Evolutionary conservation across 352 stramenopile genomes (phyloP).

Genomic region (Phytophthora kernoviae): DNA sequence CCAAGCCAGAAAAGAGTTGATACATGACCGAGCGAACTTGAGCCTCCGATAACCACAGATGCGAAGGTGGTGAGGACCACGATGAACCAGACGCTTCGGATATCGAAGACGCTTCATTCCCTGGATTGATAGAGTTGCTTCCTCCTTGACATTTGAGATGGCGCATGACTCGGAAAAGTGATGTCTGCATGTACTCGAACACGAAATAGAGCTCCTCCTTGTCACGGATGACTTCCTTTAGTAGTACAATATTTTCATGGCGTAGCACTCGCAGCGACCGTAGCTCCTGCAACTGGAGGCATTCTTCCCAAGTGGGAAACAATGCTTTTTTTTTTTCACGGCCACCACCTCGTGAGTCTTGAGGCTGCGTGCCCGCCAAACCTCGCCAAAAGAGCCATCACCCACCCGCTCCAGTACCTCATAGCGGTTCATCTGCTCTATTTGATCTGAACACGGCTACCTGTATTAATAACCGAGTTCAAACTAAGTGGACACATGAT

Average conservation of each 20-base stretch:
- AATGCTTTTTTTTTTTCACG: conserved; percentile 88
- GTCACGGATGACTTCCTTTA: conserved; percentile 88
- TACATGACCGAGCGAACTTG: conserved; percentile 83
- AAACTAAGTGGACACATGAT: conserved; percentile 3
- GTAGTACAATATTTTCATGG: conserved; percentile 84
- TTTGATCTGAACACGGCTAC: conserved; percentile 1
- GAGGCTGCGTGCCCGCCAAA: conserved; percentile 90
- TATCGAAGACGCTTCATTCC: conserved; percentile 29
- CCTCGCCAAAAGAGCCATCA: conserved; percentile 94
- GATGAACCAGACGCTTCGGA: conserved; percentile 14
- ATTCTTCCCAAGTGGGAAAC: conserved; percentile 84
- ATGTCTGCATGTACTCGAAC: conserved; percentile 89
- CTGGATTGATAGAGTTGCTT: conserved; percentile 48
- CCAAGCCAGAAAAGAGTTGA: conserved; percentile 75
- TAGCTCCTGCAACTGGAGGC: conserved; percentile 81
- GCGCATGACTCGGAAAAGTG: conserved; percentile 76
- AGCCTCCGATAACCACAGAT: conserved; percentile 55
- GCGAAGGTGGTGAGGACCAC: conserved; percentile 8
- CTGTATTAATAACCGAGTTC: conserved; percentile 25
- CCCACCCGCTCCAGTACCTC: conserved; percentile 92
- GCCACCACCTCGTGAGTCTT: conserved; percentile 91
- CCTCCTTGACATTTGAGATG: conserved; percentile 30
- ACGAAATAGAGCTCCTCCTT: conserved; percentile 90
- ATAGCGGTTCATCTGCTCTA: conserved; percentile 86
- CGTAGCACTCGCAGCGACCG: conserved; percentile 75